Evolutionary conservation across 805 yeast species (phyloP).

Genomic region (Nakazawaea pomicola): DNA sequence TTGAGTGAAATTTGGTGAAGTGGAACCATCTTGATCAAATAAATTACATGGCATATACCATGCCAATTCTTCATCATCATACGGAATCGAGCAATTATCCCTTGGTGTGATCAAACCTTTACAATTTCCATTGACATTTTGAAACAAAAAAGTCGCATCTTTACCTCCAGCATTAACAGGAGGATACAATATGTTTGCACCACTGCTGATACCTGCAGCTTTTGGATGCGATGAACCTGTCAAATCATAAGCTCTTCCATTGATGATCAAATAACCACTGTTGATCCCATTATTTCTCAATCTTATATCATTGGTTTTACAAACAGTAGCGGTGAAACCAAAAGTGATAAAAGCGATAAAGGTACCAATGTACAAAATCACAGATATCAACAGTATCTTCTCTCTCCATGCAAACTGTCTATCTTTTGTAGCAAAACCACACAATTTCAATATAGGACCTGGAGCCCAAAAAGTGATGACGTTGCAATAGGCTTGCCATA

Average conservation of each 20-base stretch:
- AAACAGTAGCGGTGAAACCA: conserved; percentile 84
- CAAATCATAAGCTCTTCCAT: conserved; percentile 77
- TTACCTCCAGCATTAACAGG: conserved; percentile 84
- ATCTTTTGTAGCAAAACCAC: conserved; percentile 74
- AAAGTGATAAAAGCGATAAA: conserved; percentile 83
- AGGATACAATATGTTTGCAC: conserved; percentile 73
- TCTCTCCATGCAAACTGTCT: conserved; percentile 98
- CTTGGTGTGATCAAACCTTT: conserved; percentile 70
- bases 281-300: conserved; percentile 56
- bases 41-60: conserved; percentile 96
- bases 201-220: conserved; percentile 71
- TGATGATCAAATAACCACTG: conserved; percentile 61
- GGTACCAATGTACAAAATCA: conserved; percentile 70
- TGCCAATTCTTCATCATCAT: conserved; percentile 57
- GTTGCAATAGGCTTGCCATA: conserved; percentile 84
- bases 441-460: conserved; percentile 57
- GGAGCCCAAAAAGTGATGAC: conserved; percentile 91
- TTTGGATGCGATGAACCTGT: conserved; percentile 69
- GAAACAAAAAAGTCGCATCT: conserved; percentile 82
- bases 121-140: conserved; percentile 90
- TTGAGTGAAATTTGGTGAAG: conserved; percentile 56
- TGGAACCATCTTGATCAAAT: conserved; percentile 64
- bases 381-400: conserved; percentile 77
- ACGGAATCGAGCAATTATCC: conserved; percentile 66
- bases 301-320: conserved; percentile 44